A percentile compares a stretch with the other conserved stretches of the same genome.
These are phyloP conservation scores for Verticillium isaacii DNA, from an alignment of 2,329 filamentous ascomycete genomes.

Conservation along the genomic window DNA sequence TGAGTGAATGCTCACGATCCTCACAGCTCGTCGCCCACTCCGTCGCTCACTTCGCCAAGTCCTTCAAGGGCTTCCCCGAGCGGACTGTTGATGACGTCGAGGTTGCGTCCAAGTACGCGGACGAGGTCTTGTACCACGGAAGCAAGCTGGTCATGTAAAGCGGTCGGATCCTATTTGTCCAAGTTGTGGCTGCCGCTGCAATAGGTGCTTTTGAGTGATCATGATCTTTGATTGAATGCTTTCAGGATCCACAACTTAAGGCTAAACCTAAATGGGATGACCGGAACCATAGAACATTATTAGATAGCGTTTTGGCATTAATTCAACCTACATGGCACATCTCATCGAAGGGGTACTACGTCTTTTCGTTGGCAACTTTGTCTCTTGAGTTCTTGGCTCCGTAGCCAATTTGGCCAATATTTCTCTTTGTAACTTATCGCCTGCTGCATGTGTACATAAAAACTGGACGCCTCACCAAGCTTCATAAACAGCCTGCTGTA, in stretches of 20 bases:
- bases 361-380: background rate
- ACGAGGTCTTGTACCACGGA: constrained; percentile 43
- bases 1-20: background rate
- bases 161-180: background rate
- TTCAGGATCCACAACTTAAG: too few relatives aligned
- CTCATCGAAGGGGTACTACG: too few relatives aligned
- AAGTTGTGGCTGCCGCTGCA: too few relatives aligned
- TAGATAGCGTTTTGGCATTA: background rate
- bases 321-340: background rate
- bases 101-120: constrained; percentile 22
- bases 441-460: background rate
- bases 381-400: background rate
- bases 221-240: background rate
- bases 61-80: constrained; percentile 61
- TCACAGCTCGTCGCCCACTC: constrained; percentile 62
- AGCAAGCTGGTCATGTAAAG: constrained; percentile 39
- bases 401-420: background rate
- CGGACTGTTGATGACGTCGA: constrained; percentile 29
- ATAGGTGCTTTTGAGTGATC: background rate
- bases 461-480: background rate
- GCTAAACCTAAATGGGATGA: background rate
- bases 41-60: constrained; percentile 64
- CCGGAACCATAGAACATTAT: background rate
- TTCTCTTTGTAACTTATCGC: background rate
- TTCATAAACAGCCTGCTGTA: too few relatives aligned